These are phyloP conservation scores for Phyllostachys edulis DNA, from an alignment of 176 grass and related monocot species.

Conservation along the genomic window DNA sequence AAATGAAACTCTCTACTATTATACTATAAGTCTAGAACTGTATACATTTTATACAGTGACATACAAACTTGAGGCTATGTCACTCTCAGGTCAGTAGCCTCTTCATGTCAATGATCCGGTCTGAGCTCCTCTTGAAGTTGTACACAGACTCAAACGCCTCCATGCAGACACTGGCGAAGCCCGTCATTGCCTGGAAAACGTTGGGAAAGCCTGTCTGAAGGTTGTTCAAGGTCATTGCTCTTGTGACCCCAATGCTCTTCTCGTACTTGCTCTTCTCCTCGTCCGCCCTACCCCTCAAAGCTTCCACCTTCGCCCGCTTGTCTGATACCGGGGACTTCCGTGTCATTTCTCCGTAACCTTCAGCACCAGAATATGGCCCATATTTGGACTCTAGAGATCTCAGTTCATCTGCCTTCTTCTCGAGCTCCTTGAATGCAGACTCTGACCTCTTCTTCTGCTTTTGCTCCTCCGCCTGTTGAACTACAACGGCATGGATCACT, in stretches of 20 bases:
- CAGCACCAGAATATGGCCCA: slow-evolving; percentile 34
- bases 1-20: slow-evolving; percentile 19
- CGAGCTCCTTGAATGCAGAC: slow-evolving; percentile 68
- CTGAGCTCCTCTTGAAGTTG: slow-evolving; percentile 64
- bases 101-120: slow-evolving; percentile 59
- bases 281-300: slow-evolving; percentile 61
- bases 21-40: slow-evolving; percentile 37
- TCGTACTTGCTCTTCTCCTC: slow-evolving; percentile 97
- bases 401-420: slow-evolving; percentile 82
- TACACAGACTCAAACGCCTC: slow-evolving; percentile 82
- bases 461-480: slow-evolving; percentile 86
- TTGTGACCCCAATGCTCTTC: slow-evolving; percentile 84
- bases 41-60: slow-evolving; percentile 57
- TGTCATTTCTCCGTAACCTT: slow-evolving; percentile 37
- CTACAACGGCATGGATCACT: slow-evolving; percentile 67
- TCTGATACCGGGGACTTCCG: slow-evolving; percentile 49
- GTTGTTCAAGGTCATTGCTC: slow-evolving; percentile 96
- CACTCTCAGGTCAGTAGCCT: slow-evolving; percentile 58
- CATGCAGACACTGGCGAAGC: slow-evolving; percentile 86
- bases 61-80: not conserved
- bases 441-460: slow-evolving; percentile 91
- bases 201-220: slow-evolving; percentile 91
- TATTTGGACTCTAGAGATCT: slow-evolving; percentile 65
- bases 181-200: slow-evolving; percentile 94
- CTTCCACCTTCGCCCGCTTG: slow-evolving; percentile 74